phyloP scores from a whole-genome alignment of 306 rosid genomes.

The cucumber (Cucumis sativus) region DNA sequence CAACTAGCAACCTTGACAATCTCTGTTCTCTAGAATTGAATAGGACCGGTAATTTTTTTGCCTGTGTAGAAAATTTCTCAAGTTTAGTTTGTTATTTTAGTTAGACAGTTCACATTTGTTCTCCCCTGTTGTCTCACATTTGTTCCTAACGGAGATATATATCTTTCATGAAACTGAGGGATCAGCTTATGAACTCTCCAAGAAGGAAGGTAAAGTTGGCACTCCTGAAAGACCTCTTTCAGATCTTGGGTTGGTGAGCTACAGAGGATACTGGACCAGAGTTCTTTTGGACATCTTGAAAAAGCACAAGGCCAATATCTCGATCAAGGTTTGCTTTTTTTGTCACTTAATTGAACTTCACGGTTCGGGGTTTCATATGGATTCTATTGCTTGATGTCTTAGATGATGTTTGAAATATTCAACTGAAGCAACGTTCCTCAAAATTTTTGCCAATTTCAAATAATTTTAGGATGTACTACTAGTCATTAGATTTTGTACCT shows the following conservation, averaged over 20 bases:
- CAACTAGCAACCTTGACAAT: background rate
- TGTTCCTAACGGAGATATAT: background rate
- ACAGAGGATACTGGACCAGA: slow-evolving; percentile 99
- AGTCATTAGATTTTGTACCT: background rate
- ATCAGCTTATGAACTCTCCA: slow-evolving; percentile 93
- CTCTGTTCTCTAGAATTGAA: background rate
- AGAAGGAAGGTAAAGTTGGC: slow-evolving; percentile 96
- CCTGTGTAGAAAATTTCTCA: too few species aligned
- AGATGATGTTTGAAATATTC: background rate
- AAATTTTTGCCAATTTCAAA: background rate
- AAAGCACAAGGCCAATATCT: slow-evolving; percentile 93
- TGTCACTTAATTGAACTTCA: background rate
- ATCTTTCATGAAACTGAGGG: slow-evolving; percentile 15
- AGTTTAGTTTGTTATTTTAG: background rate
- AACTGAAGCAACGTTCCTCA: background rate
- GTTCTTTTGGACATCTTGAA: slow-evolving; percentile 89
- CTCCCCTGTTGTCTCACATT: background rate
- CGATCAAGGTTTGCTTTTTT: slow-evolving; percentile 60
- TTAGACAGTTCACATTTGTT: background rate
- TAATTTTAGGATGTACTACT: background rate
- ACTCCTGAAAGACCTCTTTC: slow-evolving; percentile 99
- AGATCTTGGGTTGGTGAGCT: slow-evolving; percentile 89
- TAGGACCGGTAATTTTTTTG: background rate
- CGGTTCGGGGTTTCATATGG: background rate
- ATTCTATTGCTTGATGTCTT: background rate